Evolutionary conservation across 2,329 filamentous ascomycete species (phyloP), one percentile per base, ranked within the genome.

Genomic region (Elsinoe fawcettii): DNA sequence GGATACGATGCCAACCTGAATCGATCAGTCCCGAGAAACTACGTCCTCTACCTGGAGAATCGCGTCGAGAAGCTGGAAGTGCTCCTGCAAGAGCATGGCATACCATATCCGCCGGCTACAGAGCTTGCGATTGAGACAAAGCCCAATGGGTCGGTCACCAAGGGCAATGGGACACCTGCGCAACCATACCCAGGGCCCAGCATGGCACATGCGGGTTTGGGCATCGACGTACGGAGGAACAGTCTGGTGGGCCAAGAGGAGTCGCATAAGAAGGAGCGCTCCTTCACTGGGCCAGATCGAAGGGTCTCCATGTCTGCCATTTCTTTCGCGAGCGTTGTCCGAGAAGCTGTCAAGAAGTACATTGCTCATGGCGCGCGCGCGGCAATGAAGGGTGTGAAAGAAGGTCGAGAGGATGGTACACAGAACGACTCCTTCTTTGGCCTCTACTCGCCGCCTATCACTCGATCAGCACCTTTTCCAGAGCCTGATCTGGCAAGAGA

Each of bases 391-490:
- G 53, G 75, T 82, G 54, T 77, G 79, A 56, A 61, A 83, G 82
- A 67, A 65, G 77, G 60, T 66, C 79, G 60, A 74, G 78, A 59
- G 64, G 71, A 62, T 73, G 76, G 47, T 72, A 90, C 88, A 11
- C 93, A 96, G 86, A 82, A 91, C 59, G 92, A 97, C 71, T 95
- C 90, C 0, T 96, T 96, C 77, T 97, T 97, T 67, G 92, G 92
- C n/a, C 76, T 97, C 44, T 90, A 96, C 65, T 95, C 89, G 2
- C 91, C 87, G 65, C 90, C 91, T 1, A 90, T 85, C 14, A 93
- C 96, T 67, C 85, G 88, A 60, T 87, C 88, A 44, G 91, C 91
- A 0, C 79, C 84, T 0, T 96, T 97, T 64, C 93, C 93, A 0
- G 83, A 88, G 61, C 83, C 81, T 61, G 82, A 87, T 30, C 76